These are phyloP conservation scores for Tricholoma bakamatsutake DNA, from an alignment of 768 basidiomycete genomes.

Conservation along the genomic window DNA sequence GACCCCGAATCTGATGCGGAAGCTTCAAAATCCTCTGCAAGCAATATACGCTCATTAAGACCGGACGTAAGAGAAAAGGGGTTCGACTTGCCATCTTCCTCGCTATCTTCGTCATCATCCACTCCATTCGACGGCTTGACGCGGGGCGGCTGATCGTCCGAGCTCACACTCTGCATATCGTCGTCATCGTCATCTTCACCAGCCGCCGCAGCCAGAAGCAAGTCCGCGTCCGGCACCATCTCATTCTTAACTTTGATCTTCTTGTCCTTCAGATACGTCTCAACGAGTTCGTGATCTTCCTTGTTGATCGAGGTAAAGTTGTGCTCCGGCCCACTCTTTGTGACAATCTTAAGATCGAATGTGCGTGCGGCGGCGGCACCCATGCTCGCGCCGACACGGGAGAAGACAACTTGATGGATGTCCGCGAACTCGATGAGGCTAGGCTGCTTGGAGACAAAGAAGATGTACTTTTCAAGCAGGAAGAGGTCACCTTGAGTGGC, in stretches of 20 bases:
- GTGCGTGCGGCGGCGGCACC: constrained; percentile 81
- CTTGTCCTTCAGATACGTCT: constrained; percentile 82
- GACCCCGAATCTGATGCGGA: constrained; percentile 87
- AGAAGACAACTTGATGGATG: constrained; percentile 88
- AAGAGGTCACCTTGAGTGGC: constrained; percentile 96
- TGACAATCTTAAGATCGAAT: constrained; percentile 88
- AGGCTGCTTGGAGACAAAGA: constrained; percentile 97
- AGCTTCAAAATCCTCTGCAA: constrained; percentile 83
- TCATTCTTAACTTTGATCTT: constrained; percentile 94
- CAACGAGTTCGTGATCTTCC: constrained; percentile 87
- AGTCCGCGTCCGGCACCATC: constrained; percentile 84
- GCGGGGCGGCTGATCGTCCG: constrained; percentile 58
- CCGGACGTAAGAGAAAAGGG: neutral
- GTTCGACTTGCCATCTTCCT: constrained; percentile 51
- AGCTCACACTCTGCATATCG: constrained; percentile 78
- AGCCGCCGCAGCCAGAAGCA: constrained; percentile 58
- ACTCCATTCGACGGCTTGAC: constrained; percentile 40
- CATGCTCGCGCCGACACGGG: constrained; percentile 85
- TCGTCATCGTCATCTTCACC: constrained; percentile 75
- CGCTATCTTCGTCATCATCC: constrained; percentile 78
- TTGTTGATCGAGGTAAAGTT: constrained; percentile 93
- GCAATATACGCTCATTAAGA: neutral
- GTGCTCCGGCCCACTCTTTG: constrained; percentile 78
- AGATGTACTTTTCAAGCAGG: constrained; percentile 95
- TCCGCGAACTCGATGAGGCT: constrained; percentile 85